phyloP scores from a whole-genome alignment of 2,329 filamentous ascomycete species.

The Botrytis sinoallii region DNA sequence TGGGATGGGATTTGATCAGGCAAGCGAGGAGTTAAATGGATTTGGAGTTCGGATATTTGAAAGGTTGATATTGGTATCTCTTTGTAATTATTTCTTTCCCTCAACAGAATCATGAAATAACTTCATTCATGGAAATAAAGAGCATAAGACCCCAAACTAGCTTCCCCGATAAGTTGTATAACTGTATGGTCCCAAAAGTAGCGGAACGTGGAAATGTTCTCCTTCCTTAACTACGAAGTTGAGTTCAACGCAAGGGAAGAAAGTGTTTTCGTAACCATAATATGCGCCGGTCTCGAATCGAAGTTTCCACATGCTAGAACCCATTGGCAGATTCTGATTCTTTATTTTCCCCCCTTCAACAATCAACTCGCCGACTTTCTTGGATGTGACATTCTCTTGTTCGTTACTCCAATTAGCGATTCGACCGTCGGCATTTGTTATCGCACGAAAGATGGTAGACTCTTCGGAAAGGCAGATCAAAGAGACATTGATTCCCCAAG shows the following conservation, averaged over 20 bases:
- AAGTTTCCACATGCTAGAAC: slow-evolving; percentile 57
- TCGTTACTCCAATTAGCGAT: slow-evolving; percentile 57
- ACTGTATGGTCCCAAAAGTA: slow-evolving; percentile 73
- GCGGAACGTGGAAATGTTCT: slow-evolving; percentile 76
- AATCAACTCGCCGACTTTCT: slow-evolving; percentile 22
- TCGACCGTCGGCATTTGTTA: slow-evolving; percentile 74
- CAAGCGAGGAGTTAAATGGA: slow-evolving; percentile 13
- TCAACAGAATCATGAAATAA: slow-evolving; percentile 2
- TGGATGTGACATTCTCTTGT: neutral
- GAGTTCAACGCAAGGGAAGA: slow-evolving; percentile 56
- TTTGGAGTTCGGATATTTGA: slow-evolving; percentile 11
- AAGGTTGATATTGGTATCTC: slow-evolving; percentile 17
- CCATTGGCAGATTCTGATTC: slow-evolving; percentile 26
- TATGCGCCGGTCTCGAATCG: slow-evolving; percentile 71
- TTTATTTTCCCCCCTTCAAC: slow-evolving; percentile 12
- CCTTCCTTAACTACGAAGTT: slow-evolving; percentile 49
- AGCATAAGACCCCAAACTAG: slow-evolving; percentile 38
- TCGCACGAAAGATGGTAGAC: slow-evolving; percentile 55
- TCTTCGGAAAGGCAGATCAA: slow-evolving; percentile 29
- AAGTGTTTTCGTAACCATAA: slow-evolving; percentile 60
- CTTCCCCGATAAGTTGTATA: slow-evolving; percentile 81
- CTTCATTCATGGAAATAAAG: slow-evolving; percentile 9
- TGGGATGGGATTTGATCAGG: slow-evolving; percentile 1
- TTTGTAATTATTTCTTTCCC: slow-evolving; percentile 12
- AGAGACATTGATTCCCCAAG: slow-evolving; percentile 60